These are phyloP conservation scores for Monilinia aucupariae DNA, from an alignment of 2,329 filamentous ascomycete species.

Conservation along the genomic window DNA sequence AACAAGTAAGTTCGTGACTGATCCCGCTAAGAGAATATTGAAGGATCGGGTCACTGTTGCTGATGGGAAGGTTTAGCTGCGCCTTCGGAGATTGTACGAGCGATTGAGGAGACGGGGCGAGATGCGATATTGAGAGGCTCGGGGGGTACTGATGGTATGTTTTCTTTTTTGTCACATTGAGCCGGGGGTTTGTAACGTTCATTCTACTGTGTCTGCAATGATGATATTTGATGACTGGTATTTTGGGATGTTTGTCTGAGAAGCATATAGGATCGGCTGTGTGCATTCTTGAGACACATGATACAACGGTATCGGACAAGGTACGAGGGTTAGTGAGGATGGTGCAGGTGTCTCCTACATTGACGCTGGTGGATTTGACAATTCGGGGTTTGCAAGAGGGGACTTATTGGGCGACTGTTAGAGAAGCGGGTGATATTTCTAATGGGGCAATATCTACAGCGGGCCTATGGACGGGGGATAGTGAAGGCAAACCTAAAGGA, in stretches of 20 bases:
- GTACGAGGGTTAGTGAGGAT: constrained; percentile 87
- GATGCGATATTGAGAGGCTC: constrained; percentile 92
- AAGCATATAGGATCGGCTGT: constrained; percentile 64
- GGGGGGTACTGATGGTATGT: constrained; percentile 76
- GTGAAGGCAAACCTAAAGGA: constrained; percentile 45
- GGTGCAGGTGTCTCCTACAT: constrained; percentile 76
- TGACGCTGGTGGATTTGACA: constrained; percentile 83
- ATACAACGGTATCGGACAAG: constrained; percentile 52
- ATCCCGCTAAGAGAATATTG: constrained; percentile 32
- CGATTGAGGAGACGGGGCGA: constrained; percentile 83
- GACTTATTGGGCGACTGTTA: constrained; percentile 75
- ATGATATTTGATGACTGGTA: background rate
- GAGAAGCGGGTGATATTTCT: constrained; percentile 82
- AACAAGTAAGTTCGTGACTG: constrained; percentile 54
- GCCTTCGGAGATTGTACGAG: constrained; percentile 80
- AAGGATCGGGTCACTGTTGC: constrained; percentile 11
- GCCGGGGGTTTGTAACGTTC: background rate
- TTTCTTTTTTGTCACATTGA: constrained; percentile 15
- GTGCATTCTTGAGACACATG: constrained; percentile 88
- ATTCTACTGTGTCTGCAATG: background rate
- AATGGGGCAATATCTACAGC: constrained; percentile 78
- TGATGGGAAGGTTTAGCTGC: constrained; percentile 50
- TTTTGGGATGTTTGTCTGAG: constrained; percentile 7
- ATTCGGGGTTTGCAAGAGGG: constrained; percentile 77
- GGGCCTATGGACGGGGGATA: constrained; percentile 61